These are phyloP conservation scores for Leccinum boreale DNA, from an alignment of 768 basidiomycete genomes.

Conservation along the genomic window DNA sequence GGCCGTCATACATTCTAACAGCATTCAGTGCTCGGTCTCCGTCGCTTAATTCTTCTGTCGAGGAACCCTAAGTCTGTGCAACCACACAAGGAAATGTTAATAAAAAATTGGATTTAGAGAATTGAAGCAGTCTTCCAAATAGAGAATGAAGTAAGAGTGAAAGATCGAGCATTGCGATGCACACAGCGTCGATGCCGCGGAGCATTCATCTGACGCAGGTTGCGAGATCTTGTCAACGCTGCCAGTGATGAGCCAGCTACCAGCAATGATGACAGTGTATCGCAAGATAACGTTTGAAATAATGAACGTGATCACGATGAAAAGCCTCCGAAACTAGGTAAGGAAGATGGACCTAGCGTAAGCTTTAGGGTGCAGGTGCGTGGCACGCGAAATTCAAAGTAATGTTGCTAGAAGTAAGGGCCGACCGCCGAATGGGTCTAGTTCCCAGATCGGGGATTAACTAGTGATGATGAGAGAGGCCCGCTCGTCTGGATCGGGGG, in stretches of 20 bases:
- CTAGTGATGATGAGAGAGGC: background rate
- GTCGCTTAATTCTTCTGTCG: background rate
- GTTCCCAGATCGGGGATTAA: background rate
- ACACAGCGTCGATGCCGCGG: background rate
- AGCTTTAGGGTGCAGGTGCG: background rate
- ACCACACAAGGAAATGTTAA: background rate
- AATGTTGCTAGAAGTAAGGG: background rate
- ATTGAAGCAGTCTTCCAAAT: slow-evolving; percentile 1
- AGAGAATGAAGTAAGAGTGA: background rate
- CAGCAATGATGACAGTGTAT: background rate
- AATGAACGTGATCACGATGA: background rate
- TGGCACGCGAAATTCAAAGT: background rate
- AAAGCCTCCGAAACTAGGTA: background rate
- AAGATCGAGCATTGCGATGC: background rate
- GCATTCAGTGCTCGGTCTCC: background rate
- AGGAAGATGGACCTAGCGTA: background rate
- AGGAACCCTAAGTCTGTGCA: background rate
- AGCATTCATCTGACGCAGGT: background rate
- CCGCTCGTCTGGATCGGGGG: background rate
- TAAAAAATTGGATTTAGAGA: background rate
- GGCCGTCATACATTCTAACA: background rate
- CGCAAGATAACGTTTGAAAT: background rate
- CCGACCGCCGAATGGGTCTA: background rate
- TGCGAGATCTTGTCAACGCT: background rate
- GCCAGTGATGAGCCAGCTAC: background rate